Percentiles rank a stretch among this genome's conserved stretches.
phyloP scores from a whole-genome alignment of 2,329 filamentous ascomycete genomes.

The Talaromyces sp. region DNA sequence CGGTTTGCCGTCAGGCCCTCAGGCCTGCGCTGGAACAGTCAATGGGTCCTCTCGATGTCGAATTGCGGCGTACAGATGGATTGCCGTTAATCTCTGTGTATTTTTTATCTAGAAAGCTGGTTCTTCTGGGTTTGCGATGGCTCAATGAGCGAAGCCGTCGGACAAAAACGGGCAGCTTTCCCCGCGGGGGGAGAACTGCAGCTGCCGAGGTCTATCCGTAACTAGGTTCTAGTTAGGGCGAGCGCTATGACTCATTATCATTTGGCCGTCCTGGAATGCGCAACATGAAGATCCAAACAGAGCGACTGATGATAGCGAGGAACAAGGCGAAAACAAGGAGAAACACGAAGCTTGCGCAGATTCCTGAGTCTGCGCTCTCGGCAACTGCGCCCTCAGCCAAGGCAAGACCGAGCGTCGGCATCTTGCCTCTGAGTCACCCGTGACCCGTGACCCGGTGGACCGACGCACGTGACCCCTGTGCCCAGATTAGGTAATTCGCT shows the following conservation, averaged over 20 bases:
- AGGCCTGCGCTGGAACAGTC: not conserved
- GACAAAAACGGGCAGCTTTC: constrained; percentile 15
- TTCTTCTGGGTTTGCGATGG: not conserved
- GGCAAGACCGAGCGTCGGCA: not conserved
- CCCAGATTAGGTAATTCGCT: not conserved
- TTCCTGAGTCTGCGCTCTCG: not conserved
- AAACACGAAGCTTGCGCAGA: not conserved
- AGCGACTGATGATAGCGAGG: not conserved
- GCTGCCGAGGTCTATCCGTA: constrained; percentile 13
- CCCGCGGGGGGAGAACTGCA: constrained; percentile 3
- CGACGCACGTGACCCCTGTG: not conserved
- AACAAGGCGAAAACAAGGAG: not conserved
- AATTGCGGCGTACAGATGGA: not conserved
- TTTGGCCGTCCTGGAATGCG: not conserved
- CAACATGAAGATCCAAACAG: not conserved
- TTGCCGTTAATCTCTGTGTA: not conserved
- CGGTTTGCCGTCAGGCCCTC: constrained; percentile 10
- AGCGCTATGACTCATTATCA: not conserved
- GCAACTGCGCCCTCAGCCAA: not conserved
- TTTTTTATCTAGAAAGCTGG: not conserved
- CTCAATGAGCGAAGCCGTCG: constrained; percentile 3
- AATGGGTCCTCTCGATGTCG: not conserved
- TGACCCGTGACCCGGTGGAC: not conserved
- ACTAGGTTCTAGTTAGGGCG: not conserved
- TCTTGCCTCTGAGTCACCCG: not conserved